Evolutionary conservation across 345 rosid species (phyloP).

Genomic region (Aquilaria malaccensis): DNA sequence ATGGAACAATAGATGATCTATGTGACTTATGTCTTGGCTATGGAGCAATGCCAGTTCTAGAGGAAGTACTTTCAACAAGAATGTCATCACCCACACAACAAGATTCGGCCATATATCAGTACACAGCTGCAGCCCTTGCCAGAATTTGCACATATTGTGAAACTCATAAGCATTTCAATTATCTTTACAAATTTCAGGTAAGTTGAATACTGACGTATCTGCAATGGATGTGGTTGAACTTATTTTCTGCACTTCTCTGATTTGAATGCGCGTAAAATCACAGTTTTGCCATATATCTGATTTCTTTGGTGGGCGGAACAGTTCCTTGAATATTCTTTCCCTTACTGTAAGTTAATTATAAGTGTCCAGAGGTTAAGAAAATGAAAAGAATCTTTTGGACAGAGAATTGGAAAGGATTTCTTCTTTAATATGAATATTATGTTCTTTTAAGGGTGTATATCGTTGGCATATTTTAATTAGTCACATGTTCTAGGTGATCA

Average conservation of each 20-base stretch:
- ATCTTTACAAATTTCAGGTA: conserved; percentile 85
- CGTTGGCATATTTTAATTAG: not conserved
- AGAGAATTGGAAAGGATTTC: too few relatives aligned
- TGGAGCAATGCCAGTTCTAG: conserved; percentile 78
- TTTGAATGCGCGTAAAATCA: too few relatives aligned
- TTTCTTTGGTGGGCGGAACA: too few relatives aligned
- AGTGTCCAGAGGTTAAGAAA: too few relatives aligned
- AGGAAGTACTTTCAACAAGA: conserved; percentile 71
- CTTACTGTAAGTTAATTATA: too few relatives aligned
- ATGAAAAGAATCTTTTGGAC: too few relatives aligned
- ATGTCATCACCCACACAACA: conserved; percentile 50
- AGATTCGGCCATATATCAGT: conserved; percentile 54
- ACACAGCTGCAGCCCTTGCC: conserved; percentile 54
- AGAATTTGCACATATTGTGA: conserved; percentile 86
- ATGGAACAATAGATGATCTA: conserved; percentile 85
- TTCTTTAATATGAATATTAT: too few relatives aligned
- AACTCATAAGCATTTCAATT: conserved; percentile 81
- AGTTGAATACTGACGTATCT: not conserved
- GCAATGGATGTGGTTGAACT: too few relatives aligned
- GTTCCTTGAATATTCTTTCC: too few relatives aligned
- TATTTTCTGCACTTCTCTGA: too few relatives aligned
- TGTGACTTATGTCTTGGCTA: conserved; percentile 74
- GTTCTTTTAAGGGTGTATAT: too few relatives aligned
- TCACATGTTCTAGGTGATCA: conserved; percentile 60
- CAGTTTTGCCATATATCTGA: too few relatives aligned